Percentiles rank a stretch among this genome's conserved stretches.
Conservation (phyloP, 148 eudicot species). For the Pharnaceum exiguum region DNA sequence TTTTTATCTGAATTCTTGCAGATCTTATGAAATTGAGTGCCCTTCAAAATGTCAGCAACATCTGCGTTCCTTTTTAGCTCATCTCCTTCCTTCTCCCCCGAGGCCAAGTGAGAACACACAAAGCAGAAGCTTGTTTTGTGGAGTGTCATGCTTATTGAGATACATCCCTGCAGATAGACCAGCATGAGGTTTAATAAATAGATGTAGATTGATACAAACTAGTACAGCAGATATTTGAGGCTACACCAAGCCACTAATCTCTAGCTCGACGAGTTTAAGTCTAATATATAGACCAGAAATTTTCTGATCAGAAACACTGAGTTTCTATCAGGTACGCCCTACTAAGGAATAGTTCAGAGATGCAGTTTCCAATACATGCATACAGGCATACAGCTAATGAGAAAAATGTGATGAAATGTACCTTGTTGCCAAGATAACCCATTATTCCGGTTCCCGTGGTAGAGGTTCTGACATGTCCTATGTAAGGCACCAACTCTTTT, state of each 20-base stretch:
- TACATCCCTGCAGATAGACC: constrained; percentile 57
- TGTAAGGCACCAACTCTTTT: constrained; percentile 54
- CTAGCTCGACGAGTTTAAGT: too few relatives aligned
- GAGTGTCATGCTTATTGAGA: constrained; percentile 76
- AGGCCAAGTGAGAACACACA: constrained; percentile 85
- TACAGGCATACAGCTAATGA: too few relatives aligned
- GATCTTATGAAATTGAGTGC: constrained; percentile 53
- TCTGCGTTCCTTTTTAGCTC: constrained; percentile 76
- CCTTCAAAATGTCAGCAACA: constrained; percentile 74
- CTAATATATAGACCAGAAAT: too few relatives aligned
- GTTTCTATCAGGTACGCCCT: background rate
- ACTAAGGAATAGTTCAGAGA: too few relatives aligned
- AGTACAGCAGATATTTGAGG: too few relatives aligned
- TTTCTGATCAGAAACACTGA: too few relatives aligned
- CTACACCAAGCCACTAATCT: too few relatives aligned
- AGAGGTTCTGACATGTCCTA: constrained; percentile 70
- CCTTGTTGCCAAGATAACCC: constrained; percentile 96
- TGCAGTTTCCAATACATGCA: too few relatives aligned
- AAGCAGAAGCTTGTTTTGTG: constrained; percentile 92
- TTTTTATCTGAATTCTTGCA: constrained; percentile 49
- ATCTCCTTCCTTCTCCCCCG: constrained; percentile 91
- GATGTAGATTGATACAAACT: too few relatives aligned
- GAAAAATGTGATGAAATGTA: constrained; percentile 18
- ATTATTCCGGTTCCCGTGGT: constrained; percentile 82
- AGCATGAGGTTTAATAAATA: too few relatives aligned